Conservation (phyloP, 169 alveolate genomes). For the Plasmodium gaboni region DNA sequence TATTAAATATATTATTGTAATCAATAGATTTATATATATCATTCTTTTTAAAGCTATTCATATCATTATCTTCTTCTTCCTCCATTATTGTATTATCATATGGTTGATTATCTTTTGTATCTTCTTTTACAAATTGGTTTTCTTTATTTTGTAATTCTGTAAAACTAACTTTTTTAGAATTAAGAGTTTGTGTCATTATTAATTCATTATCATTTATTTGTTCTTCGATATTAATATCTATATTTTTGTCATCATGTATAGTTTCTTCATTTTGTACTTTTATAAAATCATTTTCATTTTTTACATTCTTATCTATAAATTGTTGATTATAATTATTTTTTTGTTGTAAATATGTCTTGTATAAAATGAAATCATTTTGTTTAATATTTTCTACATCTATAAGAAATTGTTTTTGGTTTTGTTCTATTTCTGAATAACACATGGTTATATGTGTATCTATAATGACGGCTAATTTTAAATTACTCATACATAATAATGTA, state of each 20-base stretch:
- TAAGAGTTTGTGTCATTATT: too few relatives aligned
- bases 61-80: neutral
- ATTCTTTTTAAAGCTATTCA: neutral
- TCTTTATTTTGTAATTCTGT: neutral
- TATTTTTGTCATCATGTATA: neutral
- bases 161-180: too few relatives aligned
- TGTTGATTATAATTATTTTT: neutral
- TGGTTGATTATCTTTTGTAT: neutral
- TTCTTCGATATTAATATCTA: neutral
- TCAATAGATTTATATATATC: neutral
- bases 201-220: neutral
- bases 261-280: too few relatives aligned
- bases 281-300: neutral
- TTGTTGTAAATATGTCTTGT: constrained; percentile 11
- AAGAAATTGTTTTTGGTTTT: constrained; percentile 1
- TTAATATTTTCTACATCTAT: neutral
- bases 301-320: neutral
- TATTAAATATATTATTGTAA: neutral
- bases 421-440: constrained; percentile 27
- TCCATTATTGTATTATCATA: too few relatives aligned
- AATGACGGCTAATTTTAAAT: constrained; percentile 7
- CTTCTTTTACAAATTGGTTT: neutral
- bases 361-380: neutral
- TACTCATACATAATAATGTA: constrained; percentile 35
- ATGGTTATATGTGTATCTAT: constrained; percentile 31